Evolutionary conservation across 1,284 basidiomycete genomes (phyloP).

Genomic region (Pulveroboletus sp.): DNA sequence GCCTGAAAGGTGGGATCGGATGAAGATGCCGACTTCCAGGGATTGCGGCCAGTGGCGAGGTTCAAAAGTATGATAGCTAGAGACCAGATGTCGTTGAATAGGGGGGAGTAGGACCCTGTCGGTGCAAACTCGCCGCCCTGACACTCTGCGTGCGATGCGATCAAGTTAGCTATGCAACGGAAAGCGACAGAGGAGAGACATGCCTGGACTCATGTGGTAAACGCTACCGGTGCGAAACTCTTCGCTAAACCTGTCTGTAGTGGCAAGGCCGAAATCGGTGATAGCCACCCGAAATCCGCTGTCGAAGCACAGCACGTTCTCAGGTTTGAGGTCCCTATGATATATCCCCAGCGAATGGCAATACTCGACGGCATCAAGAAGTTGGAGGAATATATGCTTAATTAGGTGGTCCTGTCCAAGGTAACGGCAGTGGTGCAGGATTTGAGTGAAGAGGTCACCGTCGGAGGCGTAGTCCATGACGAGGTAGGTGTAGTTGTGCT

Average conservation of each 20-base stretch:
- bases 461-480: constrained; percentile 81
- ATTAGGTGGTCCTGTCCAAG: constrained; percentile 81
- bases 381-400: constrained; percentile 86
- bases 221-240: constrained; percentile 97
- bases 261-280: constrained; percentile 97
- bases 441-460: constrained; percentile 91
- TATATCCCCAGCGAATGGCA: constrained; percentile 88
- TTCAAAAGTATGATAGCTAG: constrained; percentile 96
- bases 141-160: constrained; percentile 71
- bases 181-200: constrained; percentile 30
- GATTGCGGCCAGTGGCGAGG: constrained; percentile 92
- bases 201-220: constrained; percentile 96
- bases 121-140: constrained; percentile 82
- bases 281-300: constrained; percentile 82
- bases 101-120: constrained; percentile 78
- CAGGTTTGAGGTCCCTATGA: constrained; percentile 97
- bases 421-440: constrained; percentile 72
- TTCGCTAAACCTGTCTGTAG: constrained; percentile 81
- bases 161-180: constrained; percentile 16
- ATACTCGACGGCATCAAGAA: constrained; percentile 92
- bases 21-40: constrained; percentile 94
- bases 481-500: constrained; percentile 65
- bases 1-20: constrained; percentile 77
- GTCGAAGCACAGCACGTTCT: constrained; percentile 92
- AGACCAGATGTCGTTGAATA: constrained; percentile 96